Evolutionary conservation across 345 rosid species (phyloP), one percentile per base, ranked within the genome.

Genomic region (Ricinus communis): DNA sequence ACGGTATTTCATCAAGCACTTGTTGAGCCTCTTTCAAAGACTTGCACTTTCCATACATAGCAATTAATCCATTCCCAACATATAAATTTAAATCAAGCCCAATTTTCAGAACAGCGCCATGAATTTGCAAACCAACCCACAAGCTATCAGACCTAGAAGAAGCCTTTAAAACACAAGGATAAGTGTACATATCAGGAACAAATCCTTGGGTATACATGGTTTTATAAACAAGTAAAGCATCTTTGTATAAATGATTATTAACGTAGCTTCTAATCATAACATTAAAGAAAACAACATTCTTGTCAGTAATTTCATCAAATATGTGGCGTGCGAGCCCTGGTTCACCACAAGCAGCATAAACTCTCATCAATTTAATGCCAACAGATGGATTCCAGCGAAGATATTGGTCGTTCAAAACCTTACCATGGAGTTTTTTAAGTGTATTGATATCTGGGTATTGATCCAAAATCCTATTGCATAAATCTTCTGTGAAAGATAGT

Each of bases 191-290:
- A 80, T 91, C 93, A 22, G 92, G 87, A 65, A 67, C 53, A 71
- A 82, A 69, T 46, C 83, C 72, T 57, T n/a, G 77, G 21, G 77
- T 54, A 63, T 50, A 78, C 85, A 91, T 83, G 49, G 36, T 75
- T 66, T 73, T 79, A 70, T 66, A 85, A 25, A 87, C 60, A 66
- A 70, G 73, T 28, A 91, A 73, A 61, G 85, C 92, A 65, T 86
- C 88, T 14, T 50, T 75, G 52, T 82, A 79, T 16, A 80, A 71
- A 55, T 74, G 69, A 46, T 86, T 87, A 74, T 79, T 87, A 24
- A 85, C 88, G 49, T 83, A 88, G 75, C 94, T 87, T 77, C 97
- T 83, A 19, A 91, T 91, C 90, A 87, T 85, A 43, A 88, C 97
- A 73, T 91, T 87, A 28, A 85, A 76, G 74, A 91, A 81, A 62